Percentiles rank a stretch among this genome's conserved stretches.
Conservation (phyloP, 2,329 filamentous ascomycete genomes). For the Nemania diffusa region DNA sequence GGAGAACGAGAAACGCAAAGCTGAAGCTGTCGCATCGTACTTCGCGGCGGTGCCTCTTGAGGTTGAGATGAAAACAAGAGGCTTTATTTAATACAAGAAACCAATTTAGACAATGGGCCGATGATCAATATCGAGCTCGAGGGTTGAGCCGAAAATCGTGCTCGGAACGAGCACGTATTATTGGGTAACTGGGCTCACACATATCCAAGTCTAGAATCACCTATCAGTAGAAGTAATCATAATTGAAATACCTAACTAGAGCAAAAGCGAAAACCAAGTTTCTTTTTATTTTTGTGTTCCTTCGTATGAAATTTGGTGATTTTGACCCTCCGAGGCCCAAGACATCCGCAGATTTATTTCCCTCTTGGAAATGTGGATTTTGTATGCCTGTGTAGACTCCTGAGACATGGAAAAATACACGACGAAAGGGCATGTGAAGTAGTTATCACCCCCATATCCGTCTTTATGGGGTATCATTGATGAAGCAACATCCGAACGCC, state of each 20-base stretch:
- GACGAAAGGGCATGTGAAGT: background rate
- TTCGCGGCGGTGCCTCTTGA: constrained; percentile 32
- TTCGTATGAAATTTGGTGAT: background rate
- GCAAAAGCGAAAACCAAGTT: background rate
- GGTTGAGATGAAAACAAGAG: constrained; percentile 38
- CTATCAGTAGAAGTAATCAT: background rate
- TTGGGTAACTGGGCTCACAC: background rate
- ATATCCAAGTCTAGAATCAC: background rate
- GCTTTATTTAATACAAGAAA: constrained; percentile 36
- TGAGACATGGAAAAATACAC: background rate
- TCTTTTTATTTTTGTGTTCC: background rate
- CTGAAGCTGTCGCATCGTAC: constrained; percentile 30
- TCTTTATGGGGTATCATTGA: constrained; percentile 16
- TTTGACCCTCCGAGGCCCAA: background rate
- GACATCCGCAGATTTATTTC: background rate
- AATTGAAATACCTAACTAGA: constrained; percentile 4
- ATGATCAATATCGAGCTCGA: background rate
- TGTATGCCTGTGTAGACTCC: background rate
- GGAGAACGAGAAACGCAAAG: constrained; percentile 35
- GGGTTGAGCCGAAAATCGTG: no score
- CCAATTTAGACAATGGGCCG: background rate
- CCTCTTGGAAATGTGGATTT: background rate
- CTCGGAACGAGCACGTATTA: no score
- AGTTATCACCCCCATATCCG: background rate
- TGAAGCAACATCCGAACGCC: constrained; percentile 18